Conservation (phyloP, 164 flowering plant species). For the Piper longum region DNA sequence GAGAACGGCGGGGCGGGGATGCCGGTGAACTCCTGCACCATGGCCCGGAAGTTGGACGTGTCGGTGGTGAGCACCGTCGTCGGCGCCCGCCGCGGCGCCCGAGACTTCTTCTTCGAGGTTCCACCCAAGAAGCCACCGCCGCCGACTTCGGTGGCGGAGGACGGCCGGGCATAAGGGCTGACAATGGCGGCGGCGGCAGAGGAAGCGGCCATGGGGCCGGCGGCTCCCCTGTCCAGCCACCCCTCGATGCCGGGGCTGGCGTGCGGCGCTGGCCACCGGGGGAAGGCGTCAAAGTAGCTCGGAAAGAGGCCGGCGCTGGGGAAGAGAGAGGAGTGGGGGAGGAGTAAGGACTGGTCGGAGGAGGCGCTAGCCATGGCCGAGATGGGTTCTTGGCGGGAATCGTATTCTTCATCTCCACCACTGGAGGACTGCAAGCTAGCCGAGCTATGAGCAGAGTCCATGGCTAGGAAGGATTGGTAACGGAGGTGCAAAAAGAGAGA, state of each 20-base stretch:
- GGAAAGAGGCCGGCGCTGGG: conserved; percentile 17
- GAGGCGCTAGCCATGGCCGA: conserved; percentile 21
- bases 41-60: conserved; percentile 60
- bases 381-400: conserved; percentile 23
- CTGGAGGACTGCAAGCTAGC: too few relatives aligned
- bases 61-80: conserved; percentile 75
- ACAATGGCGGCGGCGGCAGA: conserved; percentile 1
- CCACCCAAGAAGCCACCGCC: conserved; percentile 1
- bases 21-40: conserved; percentile 80
- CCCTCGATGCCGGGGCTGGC: conserved; percentile 29
- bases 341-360: conserved; percentile 7
- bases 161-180: not conserved
- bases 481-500: too few relatives aligned
- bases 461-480: too few relatives aligned
- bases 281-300: conserved; percentile 14
- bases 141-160: not conserved
- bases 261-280: conserved; percentile 1
- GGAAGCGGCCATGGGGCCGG: conserved; percentile 9
- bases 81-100: conserved; percentile 71
- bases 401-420: conserved; percentile 3
- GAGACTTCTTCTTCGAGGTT: conserved; percentile 48
- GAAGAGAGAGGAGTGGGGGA: conserved; percentile 4
- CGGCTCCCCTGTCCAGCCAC: conserved; percentile 25
- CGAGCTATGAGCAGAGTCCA: too few relatives aligned
- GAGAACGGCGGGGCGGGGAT: conserved; percentile 60